Conservation (phyloP, 148 eudicot genomes). For the Diospyros kaki region DNA sequence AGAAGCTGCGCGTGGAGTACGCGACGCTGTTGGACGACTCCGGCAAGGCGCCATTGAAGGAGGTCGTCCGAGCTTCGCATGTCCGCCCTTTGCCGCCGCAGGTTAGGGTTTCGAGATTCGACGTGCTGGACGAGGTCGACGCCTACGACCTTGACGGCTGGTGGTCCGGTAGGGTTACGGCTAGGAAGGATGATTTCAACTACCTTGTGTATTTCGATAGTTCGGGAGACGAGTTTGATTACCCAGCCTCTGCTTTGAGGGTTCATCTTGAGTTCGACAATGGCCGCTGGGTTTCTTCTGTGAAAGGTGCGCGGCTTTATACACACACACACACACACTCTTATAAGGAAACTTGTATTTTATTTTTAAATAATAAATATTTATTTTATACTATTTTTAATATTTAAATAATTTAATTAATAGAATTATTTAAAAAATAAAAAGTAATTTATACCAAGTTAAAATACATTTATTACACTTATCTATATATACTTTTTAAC, state of each 20-base stretch:
- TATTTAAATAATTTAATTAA: too few species aligned
- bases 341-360: too few species aligned
- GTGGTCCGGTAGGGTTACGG: conserved; percentile 23
- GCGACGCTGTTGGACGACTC: conserved; percentile 3
- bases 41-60: conserved; percentile 3
- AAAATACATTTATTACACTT: too few species aligned
- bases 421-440: too few species aligned
- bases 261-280: conserved; percentile 21
- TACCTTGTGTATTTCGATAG: conserved; percentile 22
- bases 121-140: conserved; percentile 23
- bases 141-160: conserved; percentile 24
- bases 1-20: conserved; percentile 13
- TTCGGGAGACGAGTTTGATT: conserved; percentile 22
- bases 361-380: too few species aligned
- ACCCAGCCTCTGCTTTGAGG: conserved; percentile 16
- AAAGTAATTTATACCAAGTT: too few species aligned
- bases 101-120: conserved; percentile 14
- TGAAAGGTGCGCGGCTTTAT: too few species aligned
- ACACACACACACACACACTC: too few species aligned
- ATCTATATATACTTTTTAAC: too few species aligned
- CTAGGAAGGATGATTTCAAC: not conserved
- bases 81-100: conserved; percentile 18
- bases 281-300: conserved; percentile 19
- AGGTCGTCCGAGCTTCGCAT: conserved; percentile 4
- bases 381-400: too few species aligned